Percentiles rank a stretch among this genome's conserved stretches.
These are phyloP conservation scores for Pythium folliculosum DNA, from an alignment of 352 stramenopile genomes.

Conservation along the genomic window DNA sequence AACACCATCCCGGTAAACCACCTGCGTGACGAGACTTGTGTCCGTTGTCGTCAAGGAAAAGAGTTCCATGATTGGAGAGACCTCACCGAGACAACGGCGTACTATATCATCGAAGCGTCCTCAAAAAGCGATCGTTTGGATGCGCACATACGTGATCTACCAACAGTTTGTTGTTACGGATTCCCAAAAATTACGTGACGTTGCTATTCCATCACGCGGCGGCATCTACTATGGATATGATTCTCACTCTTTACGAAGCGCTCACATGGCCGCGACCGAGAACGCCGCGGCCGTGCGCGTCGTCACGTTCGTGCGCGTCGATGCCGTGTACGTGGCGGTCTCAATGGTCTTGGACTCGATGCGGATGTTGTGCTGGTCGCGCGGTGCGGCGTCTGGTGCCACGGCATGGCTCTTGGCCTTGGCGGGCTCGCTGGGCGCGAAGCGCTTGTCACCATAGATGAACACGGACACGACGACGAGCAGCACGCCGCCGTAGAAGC, in stretches of 20 bases:
- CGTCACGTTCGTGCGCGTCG: conserved; percentile 41
- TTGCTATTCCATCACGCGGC: conserved; percentile 2
- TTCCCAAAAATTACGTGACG: no score
- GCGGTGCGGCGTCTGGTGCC: conserved; percentile 30
- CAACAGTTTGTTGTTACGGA: no score
- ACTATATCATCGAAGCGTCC: no score
- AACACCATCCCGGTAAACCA: no score
- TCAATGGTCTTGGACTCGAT: conserved; percentile 50
- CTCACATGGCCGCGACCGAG: conserved; percentile 38
- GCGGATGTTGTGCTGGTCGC: conserved; percentile 47
- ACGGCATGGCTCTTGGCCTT: conserved; percentile 34
- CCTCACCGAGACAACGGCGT: no score
- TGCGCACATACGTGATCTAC: no score
- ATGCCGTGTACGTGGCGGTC: conserved; percentile 27
- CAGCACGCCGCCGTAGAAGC: conserved; percentile 79
- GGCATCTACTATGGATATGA: no score
- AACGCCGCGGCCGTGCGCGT: conserved; percentile 47
- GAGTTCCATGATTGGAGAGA: no score
- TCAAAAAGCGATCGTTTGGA: no score
- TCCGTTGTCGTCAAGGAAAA: no score
- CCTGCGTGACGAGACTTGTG: no score
- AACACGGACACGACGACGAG: conserved; percentile 83
- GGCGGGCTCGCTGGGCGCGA: conserved; percentile 39
- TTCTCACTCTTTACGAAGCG: no score
- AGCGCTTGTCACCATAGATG: conserved; percentile 85